phyloP scores from a whole-genome alignment of 495 filamentous ascomycete genomes.

The Hyaloscypha hepaticicola region DNA sequence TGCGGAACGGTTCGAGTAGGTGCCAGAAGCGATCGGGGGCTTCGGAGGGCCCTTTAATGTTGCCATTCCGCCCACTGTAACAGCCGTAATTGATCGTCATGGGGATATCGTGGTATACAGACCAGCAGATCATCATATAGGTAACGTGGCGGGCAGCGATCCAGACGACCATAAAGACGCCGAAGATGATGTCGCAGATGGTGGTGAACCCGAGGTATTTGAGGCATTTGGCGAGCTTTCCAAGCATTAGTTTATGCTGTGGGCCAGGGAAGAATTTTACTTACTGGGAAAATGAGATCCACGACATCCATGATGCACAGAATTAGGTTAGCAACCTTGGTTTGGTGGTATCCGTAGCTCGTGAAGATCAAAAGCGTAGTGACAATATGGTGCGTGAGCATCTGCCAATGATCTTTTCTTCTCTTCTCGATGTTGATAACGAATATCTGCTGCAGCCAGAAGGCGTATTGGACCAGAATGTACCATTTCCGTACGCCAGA shows the following conservation, averaged over 20 bases:
- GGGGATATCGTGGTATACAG: constrained; percentile 71
- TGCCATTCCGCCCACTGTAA: constrained; percentile 58
- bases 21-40: constrained; percentile 56
- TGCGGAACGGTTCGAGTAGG: constrained; percentile 66
- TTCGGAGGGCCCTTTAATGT: constrained; percentile 54
- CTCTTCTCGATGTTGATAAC: constrained; percentile 93
- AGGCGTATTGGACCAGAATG: constrained; percentile 85
- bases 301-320: constrained; percentile 92
- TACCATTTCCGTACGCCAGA: constrained; percentile 81
- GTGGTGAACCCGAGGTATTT: constrained; percentile 79
- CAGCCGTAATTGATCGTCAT: constrained; percentile 64
- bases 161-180: constrained; percentile 84
- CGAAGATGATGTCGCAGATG: constrained; percentile 82
- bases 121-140: constrained; percentile 76
- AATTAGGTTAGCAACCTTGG: constrained; percentile 84
- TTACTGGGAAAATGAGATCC: constrained; percentile 82
- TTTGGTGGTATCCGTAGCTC: constrained; percentile 81
- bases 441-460: constrained; percentile 92
- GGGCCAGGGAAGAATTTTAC: constrained; percentile 34
- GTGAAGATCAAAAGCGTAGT: constrained; percentile 76
- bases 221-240: constrained; percentile 85
- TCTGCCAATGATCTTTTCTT: constrained; percentile 92
- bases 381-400: constrained; percentile 93
- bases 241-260: background rate
- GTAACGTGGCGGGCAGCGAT: constrained; percentile 77